Evolutionary conservation across 2,329 filamentous ascomycete species (phyloP).

Genomic region (Aspergillus quadrilineatus): DNA sequence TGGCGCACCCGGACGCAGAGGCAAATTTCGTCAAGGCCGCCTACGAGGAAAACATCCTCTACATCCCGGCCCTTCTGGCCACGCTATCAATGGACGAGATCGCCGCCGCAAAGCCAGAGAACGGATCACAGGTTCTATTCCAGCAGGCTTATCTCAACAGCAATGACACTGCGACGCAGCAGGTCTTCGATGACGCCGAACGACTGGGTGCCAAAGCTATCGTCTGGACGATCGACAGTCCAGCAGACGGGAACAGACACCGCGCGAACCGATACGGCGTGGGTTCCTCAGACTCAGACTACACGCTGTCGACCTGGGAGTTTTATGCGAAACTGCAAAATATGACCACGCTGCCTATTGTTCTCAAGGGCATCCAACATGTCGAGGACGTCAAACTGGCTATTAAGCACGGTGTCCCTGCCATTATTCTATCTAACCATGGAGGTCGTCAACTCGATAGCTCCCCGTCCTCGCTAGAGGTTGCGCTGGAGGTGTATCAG

Average conservation of each 20-base stretch:
- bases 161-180: conserved; percentile 13
- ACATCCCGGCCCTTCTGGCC: conserved; percentile 12
- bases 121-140: conserved; percentile 10
- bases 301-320: conserved; percentile 11
- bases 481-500: conserved; percentile 51
- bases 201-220: conserved; percentile 75
- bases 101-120: conserved; percentile 11
- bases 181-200: conserved; percentile 52
- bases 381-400: conserved; percentile 21
- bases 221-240: conserved; percentile 82
- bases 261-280: conserved; percentile 11
- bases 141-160: conserved; percentile 12
- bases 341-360: conserved; percentile 11
- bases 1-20: conserved; percentile 8
- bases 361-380: conserved; percentile 20
- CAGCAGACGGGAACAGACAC: conserved; percentile 76
- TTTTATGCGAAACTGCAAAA: conserved; percentile 8
- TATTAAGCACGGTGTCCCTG: conserved; percentile 31
- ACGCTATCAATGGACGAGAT: conserved; percentile 12
- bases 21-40: conserved; percentile 11
- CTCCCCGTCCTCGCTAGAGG: conserved; percentile 46
- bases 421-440: conserved; percentile 40
- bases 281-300: conserved; percentile 1
- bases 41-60: conserved; percentile 7
- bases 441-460: conserved; percentile 41